phyloP scores from a whole-genome alignment of 139 green algal genomes.

The Spirogloea muscicola region DNA sequence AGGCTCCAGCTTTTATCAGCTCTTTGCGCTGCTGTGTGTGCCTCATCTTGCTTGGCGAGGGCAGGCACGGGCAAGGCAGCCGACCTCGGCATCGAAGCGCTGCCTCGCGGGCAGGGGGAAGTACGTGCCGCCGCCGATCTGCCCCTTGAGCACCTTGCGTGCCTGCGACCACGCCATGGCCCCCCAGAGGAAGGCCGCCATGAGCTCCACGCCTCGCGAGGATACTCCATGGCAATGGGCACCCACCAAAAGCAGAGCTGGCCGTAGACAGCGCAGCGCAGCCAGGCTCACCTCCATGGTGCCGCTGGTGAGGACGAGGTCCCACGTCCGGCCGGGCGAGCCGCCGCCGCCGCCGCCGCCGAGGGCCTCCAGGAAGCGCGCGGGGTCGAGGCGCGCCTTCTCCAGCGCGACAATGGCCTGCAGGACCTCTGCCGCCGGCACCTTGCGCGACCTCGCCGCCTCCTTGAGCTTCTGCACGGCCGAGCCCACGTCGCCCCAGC shows the following conservation, averaged over 20 bases:
- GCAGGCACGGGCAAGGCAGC: background rate
- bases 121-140: constrained; percentile 25
- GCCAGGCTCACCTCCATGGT: constrained; percentile 19
- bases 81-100: constrained; percentile 43
- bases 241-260: no score
- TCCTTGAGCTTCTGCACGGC: no score
- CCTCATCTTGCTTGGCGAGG: no score
- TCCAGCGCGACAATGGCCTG: constrained; percentile 7
- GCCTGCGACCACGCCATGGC: no score
- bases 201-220: no score
- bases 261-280: background rate
- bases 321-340: constrained; percentile 21
- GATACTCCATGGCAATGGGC: no score
- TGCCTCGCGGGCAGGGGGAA: constrained; percentile 51
- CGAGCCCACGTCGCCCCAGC: no score
- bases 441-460: constrained; percentile 5
- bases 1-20: no score
- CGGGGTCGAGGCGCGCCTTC: constrained; percentile 13
- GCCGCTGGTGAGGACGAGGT: constrained; percentile 18
- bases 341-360: background rate
- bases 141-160: background rate
- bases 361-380: constrained; percentile 3
- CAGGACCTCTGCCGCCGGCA: constrained; percentile 8
- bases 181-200: no score
- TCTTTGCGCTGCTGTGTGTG: no score